Evolutionary conservation across 2,329 filamentous ascomycete genomes (phyloP).

Genomic region (Blastomyces silverae): DNA sequence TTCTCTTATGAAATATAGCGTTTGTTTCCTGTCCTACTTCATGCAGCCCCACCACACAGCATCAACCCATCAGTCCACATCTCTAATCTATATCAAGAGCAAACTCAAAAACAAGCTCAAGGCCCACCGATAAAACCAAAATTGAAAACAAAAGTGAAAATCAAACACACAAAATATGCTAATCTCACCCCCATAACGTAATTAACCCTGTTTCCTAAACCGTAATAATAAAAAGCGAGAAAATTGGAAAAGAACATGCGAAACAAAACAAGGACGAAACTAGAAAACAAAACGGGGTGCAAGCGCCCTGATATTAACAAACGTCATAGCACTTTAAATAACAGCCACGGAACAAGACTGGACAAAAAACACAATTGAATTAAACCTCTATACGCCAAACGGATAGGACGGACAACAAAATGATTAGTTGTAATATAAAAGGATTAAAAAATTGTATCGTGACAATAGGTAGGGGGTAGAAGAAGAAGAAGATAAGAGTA

Average conservation of each 20-base stretch:
- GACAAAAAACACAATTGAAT: not conserved
- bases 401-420: not conserved
- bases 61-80: not conserved
- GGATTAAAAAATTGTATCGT: not conserved
- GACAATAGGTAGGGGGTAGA: not conserved
- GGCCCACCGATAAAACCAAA: not conserved
- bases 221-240: not conserved
- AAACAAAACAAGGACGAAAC: not conserved
- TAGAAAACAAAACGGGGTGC: not conserved
- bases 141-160: not conserved
- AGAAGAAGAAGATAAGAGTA: not conserved
- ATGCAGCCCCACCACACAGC: not conserved
- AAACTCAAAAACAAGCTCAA: not conserved
- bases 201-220: not conserved
- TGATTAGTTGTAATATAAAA: not conserved
- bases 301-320: not conserved
- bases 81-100: not conserved
- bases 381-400: not conserved
- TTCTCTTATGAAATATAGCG: not conserved
- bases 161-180: not conserved
- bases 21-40: not conserved
- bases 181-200: not conserved
- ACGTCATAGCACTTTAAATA: not conserved
- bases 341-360: not conserved
- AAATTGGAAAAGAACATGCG: not conserved